Evolutionary conservation across 2,329 filamentous ascomycete genomes (phyloP).

Genomic region (Penicillium decumbens): DNA sequence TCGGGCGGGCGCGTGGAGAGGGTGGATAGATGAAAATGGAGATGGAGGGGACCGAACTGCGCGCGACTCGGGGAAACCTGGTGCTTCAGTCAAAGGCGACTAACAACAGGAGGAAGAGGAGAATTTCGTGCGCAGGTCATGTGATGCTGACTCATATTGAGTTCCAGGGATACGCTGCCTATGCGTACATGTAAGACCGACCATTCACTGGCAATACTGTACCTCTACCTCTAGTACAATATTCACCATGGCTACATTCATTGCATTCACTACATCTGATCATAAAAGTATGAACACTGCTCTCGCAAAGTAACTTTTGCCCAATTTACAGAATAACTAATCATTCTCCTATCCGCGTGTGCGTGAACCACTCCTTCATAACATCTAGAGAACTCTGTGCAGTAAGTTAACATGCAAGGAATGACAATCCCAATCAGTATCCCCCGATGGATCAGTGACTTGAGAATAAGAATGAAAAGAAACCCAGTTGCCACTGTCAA

Average conservation of each 20-base stretch:
- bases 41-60: conserved; percentile 39
- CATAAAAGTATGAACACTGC: not conserved
- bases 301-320: not conserved
- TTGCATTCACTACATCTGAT: not conserved
- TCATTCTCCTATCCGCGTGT: not conserved
- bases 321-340: not conserved
- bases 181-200: not conserved
- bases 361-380: not conserved
- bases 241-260: no score
- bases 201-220: not conserved
- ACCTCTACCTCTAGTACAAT: not conserved
- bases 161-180: conserved; percentile 1
- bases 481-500: not conserved
- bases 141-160: conserved; percentile 27
- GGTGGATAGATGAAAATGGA: conserved; percentile 34
- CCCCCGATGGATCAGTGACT: not conserved
- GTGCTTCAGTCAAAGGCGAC: conserved; percentile 31
- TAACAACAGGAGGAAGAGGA: conserved; percentile 34
- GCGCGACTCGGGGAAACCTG: conserved; percentile 38
- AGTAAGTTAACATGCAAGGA: conserved; percentile 1
- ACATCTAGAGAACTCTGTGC: not conserved
- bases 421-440: not conserved
- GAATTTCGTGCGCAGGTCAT: conserved; percentile 31
- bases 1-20: conserved; percentile 31
- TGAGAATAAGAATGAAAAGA: conserved; percentile 5